phyloP scores from a whole-genome alignment of 768 basidiomycete species.

The Tricholoma terreum region DNA sequence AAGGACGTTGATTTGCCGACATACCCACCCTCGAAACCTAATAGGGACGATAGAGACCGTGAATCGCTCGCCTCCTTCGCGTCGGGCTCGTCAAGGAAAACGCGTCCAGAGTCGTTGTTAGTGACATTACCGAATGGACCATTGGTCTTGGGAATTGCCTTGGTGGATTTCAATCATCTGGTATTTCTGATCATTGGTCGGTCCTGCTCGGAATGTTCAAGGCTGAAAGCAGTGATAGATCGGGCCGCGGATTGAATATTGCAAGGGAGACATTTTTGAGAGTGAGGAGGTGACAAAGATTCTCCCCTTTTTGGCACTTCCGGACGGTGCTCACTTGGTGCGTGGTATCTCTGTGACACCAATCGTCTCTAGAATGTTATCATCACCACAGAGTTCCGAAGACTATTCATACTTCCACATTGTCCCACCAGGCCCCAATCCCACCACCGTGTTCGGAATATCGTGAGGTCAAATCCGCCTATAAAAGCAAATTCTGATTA shows the following conservation, averaged over 20 bases:
- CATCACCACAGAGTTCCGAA: conserved; percentile 64
- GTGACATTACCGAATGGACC: conserved; percentile 57
- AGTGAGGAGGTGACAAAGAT: conserved; percentile 84
- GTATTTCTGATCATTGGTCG: conserved; percentile 39
- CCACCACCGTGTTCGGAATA: conserved; percentile 91
- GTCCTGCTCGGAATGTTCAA: conserved; percentile 7
- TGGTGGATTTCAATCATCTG: conserved; percentile 95
- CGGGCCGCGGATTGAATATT: conserved; percentile 89
- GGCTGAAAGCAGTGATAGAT: conserved; percentile 47
- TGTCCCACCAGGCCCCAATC: conserved; percentile 65
- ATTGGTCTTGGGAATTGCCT: conserved; percentile 78
- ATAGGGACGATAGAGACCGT: conserved; percentile 36
- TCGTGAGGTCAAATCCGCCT: conserved; percentile 53
- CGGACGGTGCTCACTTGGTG: conserved; percentile 95
- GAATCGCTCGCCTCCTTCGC: conserved; percentile 62
- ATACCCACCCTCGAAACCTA: conserved; percentile 57
- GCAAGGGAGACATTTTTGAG: conserved; percentile 71
- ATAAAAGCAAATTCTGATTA: neutral
- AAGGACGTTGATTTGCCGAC: conserved; percentile 40
- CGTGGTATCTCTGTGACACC: conserved; percentile 24
- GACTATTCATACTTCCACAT: conserved; percentile 98
- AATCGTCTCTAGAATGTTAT: neutral
- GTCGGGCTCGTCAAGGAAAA: conserved; percentile 65
- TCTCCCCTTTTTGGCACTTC: conserved; percentile 92
- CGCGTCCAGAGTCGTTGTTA: conserved; percentile 76